Evolutionary conservation across 768 basidiomycete species (phyloP).

Genomic region (Mycena belliarum): DNA sequence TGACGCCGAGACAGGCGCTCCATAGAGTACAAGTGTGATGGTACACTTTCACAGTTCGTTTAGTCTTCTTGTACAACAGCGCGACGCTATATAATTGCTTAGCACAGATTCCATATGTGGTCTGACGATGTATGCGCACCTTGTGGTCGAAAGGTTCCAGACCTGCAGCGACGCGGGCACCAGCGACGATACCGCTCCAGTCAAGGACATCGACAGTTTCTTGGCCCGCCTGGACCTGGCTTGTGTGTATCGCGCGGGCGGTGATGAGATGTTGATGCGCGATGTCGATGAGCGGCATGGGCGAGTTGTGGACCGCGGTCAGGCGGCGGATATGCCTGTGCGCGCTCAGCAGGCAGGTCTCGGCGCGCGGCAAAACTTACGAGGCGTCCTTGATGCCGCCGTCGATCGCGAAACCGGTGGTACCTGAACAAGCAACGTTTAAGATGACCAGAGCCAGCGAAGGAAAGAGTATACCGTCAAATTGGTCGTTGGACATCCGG

Average conservation of each 20-base stretch:
- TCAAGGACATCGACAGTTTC: slow-evolving; percentile 62
- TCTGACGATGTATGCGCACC: background rate
- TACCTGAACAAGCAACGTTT: too few species aligned
- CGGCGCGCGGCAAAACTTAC: slow-evolving; percentile 33
- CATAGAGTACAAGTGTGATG: slow-evolving; percentile 5
- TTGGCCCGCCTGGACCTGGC: slow-evolving; percentile 44
- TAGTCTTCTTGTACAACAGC: slow-evolving; percentile 16
- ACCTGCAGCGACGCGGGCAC: slow-evolving; percentile 75
- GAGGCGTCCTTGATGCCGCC: slow-evolving; percentile 88
- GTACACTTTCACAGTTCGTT: slow-evolving; percentile 5
- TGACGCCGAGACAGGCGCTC: background rate
- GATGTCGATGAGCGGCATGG: slow-evolving; percentile 70
- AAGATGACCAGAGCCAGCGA: slow-evolving; percentile 76
- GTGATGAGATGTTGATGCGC: slow-evolving; percentile 81
- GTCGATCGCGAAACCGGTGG: slow-evolving; percentile 75
- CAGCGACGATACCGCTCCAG: slow-evolving; percentile 82
- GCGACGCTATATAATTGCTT: background rate
- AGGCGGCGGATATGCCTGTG: slow-evolving; percentile 70
- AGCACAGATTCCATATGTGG: background rate
- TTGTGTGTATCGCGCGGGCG: slow-evolving; percentile 69
- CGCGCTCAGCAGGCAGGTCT: too few species aligned
- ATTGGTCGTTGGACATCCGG: slow-evolving; percentile 71
- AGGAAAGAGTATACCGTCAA: too few species aligned
- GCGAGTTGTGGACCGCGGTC: slow-evolving; percentile 61
- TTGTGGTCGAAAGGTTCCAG: slow-evolving; percentile 42